Conservation (phyloP, 139 green algal genomes). For the Deuterostichococcus epilithicus region DNA sequence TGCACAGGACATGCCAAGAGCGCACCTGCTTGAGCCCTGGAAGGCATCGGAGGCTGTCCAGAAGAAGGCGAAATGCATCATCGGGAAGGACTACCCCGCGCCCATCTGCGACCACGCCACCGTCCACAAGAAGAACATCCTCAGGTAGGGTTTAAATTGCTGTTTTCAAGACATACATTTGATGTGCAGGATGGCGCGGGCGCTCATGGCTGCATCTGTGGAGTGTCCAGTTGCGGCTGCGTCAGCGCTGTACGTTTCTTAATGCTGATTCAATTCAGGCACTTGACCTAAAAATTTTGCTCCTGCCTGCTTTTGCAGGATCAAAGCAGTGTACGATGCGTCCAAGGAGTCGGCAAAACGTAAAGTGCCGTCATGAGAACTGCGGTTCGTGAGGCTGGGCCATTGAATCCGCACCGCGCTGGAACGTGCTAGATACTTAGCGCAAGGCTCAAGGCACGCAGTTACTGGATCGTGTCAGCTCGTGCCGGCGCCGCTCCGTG, state of each 20-base stretch:
- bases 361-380: background rate
- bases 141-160: background rate
- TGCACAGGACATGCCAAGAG: conserved; percentile 69
- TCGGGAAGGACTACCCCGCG: conserved; percentile 90
- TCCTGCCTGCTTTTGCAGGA: conserved; percentile 34
- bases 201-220: too few species aligned
- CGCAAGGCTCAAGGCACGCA: too few species aligned
- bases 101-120: conserved; percentile 81
- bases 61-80: conserved; percentile 75
- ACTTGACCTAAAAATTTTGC: too few species aligned
- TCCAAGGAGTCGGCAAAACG: conserved; percentile 11
- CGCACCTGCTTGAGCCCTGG: conserved; percentile 97
- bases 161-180: too few species aligned
- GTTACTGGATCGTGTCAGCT: too few species aligned
- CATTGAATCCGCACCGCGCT: background rate
- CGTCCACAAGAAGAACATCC: conserved; percentile 67
- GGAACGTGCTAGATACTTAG: too few species aligned
- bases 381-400: too few species aligned
- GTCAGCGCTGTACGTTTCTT: too few species aligned
- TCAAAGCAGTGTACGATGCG: conserved; percentile 55
- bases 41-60: conserved; percentile 83
- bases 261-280: too few species aligned
- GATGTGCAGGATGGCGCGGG: too few species aligned
- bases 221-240: too few species aligned
- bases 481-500: too few species aligned